Percentiles rank a stretch among this genome's conserved stretches.
Evolutionary conservation across 176 grass and related monocot genomes (phyloP).

Genomic region (Saccharum officinarum): DNA sequence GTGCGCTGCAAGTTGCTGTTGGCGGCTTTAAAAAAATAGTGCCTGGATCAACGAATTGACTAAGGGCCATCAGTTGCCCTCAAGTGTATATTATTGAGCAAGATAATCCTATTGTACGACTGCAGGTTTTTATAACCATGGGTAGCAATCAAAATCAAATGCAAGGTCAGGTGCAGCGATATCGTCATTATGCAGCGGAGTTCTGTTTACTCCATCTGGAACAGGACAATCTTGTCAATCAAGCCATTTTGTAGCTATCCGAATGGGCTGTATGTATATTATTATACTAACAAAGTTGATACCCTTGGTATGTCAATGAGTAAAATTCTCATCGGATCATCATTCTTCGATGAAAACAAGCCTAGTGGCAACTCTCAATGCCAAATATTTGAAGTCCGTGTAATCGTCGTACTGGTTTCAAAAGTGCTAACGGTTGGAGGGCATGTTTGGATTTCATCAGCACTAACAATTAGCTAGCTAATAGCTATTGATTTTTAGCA

Average conservation of each 20-base stretch:
- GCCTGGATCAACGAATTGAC: conserved; percentile 18
- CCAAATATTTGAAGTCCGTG: neutral
- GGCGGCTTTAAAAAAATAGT: neutral
- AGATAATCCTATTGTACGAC: conserved; percentile 43
- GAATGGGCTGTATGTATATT: neutral
- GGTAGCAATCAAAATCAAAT: neutral
- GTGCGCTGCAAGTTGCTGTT: neutral
- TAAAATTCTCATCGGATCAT: neutral
- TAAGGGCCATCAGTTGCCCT: conserved; percentile 1
- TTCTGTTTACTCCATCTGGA: neutral
- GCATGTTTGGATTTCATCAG: too few relatives aligned
- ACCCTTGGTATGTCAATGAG: neutral
- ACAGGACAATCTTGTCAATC: neutral
- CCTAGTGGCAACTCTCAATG: too few relatives aligned
- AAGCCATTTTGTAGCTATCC: conserved; percentile 3
- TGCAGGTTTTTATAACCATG: neutral
- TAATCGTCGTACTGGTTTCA: too few relatives aligned
- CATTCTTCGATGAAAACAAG: neutral
- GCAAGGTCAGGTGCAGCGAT: conserved; percentile 8
- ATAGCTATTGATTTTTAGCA: too few relatives aligned
- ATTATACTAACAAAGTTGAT: neutral
- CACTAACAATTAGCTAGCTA: too few relatives aligned
- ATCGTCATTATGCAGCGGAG: neutral
- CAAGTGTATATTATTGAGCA: conserved; percentile 2
- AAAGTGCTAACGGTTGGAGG: too few relatives aligned